Base-by-base conservation (phyloP, 1,139 yeast genomes). In the Kazachstania sp. region DNA sequence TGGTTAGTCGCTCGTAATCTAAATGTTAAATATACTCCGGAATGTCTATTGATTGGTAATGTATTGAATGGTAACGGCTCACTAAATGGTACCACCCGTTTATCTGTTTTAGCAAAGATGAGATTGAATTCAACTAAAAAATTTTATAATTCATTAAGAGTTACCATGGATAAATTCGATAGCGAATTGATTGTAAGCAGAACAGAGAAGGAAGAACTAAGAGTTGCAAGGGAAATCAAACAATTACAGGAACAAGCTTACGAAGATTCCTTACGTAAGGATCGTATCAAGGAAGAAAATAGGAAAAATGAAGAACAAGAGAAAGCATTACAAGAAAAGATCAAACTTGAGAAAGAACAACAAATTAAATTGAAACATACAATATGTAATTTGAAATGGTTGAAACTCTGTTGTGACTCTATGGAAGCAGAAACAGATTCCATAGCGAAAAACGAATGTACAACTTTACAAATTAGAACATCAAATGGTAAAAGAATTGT, bases 401-500 rank as follows among this genome's bases (percentile, higher is more conserved):
- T 64, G 36, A 41, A 52, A 20, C 39, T 47, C 6, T 61, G 61
- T 39, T 26, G 55, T 5, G 46, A 42, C 7, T 28, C 51, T 3
- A 47, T 56, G 9, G 43, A 46, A 5, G 42, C 37, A 8, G 47
- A 48, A 1, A 16, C 37, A 5, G 38, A 20, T 2, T 35, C 28
- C n/a, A 41, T 18, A 2, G 18, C 44, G 3, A 51, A 48, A 36
- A 56, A 51, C 4, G 55, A 59, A 19, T 49, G 45, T 11, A 63
- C 71, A 2, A 61, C 62, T 0, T 55, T 70, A 23, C 70, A 70
- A 51, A 66, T 82, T 41, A 69, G 86, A 49, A 66, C 77, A 32
- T 70, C 79, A 3, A 64, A 75, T 37, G 96, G 97, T 1, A 72
- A 73, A 43, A 71, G 95, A 43, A 62, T 81, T 2, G 71, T 85